phyloP scores from a whole-genome alignment of 1,284 basidiomycete species.

The Ganoderma multipileum region DNA sequence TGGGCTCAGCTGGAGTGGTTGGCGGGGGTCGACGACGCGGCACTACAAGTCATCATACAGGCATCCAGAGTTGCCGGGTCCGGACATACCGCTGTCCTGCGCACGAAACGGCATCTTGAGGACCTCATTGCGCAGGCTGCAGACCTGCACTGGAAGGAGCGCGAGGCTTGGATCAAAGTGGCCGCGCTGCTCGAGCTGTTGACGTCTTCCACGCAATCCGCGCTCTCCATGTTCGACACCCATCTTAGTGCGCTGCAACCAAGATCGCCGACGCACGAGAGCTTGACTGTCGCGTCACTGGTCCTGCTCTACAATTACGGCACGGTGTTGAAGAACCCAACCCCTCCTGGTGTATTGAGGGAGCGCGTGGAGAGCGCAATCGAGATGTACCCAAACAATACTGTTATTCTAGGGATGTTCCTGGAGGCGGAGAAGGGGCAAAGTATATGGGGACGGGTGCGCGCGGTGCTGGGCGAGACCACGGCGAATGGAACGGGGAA shows the following conservation, averaged over 20 bases:
- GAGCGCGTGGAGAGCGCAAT: constrained; percentile 64
- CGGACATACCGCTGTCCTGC: constrained; percentile 59
- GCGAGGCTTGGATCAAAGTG: constrained; percentile 68
- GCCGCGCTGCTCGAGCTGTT: constrained; percentile 70
- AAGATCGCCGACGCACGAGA: constrained; percentile 56
- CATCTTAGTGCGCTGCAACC: constrained; percentile 39
- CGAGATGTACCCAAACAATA: constrained; percentile 72
- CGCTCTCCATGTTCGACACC: constrained; percentile 57
- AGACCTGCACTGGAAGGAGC: constrained; percentile 55
- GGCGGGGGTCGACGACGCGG: constrained; percentile 54
- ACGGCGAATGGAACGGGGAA: constrained; percentile 36
- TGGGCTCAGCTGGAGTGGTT: constrained; percentile 94
- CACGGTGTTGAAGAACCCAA: constrained; percentile 58
- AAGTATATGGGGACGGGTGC: constrained; percentile 74
- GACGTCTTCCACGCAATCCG: constrained; percentile 49
- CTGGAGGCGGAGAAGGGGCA: constrained; percentile 81
- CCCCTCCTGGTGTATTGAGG: constrained; percentile 66
- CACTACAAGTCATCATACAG: constrained; percentile 60
- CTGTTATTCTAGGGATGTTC: constrained; percentile 77
- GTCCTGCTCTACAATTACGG: constrained; percentile 71
- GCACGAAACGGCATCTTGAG: constrained; percentile 64
- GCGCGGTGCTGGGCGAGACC: constrained; percentile 55
- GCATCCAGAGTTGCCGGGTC: constrained; percentile 58
- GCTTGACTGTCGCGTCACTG: constrained; percentile 62
- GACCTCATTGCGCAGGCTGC: constrained; percentile 43